Base-by-base conservation (phyloP, 345 rosid species). In the Garcia nutans region DNA sequence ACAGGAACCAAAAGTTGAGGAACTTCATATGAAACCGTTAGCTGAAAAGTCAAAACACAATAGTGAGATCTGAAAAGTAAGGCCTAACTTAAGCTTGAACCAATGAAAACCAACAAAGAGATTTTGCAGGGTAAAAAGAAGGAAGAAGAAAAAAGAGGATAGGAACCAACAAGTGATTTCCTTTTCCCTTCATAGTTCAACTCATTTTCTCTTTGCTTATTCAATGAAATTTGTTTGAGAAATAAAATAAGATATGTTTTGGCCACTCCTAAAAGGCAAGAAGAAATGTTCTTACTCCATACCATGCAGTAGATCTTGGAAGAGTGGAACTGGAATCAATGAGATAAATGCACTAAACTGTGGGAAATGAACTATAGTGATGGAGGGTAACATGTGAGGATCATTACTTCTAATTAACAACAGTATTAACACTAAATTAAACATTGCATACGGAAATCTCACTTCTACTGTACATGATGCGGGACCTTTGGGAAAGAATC, bases 11-110 rank as follows among this genome's bases (percentile, higher is more conserved):
- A 83, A 70, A 96, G 87, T 74, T 81, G 85, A 12, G 99, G 99
- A 80, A 96, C 96, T 79, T 96, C 98, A 42, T 93, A 96, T 24
- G 99, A 92, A 80, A 93, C 90, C 10, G 96, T 96, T 66, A 96
- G 89, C 99, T 96, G 95, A 78, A 81, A 83, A 71, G 68, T n/a
- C 73, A 73, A 73, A 55, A 73, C 20, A 52, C 37, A 75, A 63
- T 17, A 26, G 28, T 74, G 20, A 61, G 71, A 37, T 6, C 41
- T 37, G 41, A 37, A 33, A 33, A 33, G 37, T 33, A 31, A 31
- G 74, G 47, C 23, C n/a, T 15, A 13, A 10, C 47, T 15, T 10
- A 54, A 24, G 52, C 45, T 62, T 54, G 13, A 42, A 63, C 61
- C 68, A 50, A 3, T 41, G 1, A 8, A 60, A 37, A 37, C 49